Conservation (phyloP, 805 yeast species). For the Saccharomycopsis oosterbeekiorum region DNA sequence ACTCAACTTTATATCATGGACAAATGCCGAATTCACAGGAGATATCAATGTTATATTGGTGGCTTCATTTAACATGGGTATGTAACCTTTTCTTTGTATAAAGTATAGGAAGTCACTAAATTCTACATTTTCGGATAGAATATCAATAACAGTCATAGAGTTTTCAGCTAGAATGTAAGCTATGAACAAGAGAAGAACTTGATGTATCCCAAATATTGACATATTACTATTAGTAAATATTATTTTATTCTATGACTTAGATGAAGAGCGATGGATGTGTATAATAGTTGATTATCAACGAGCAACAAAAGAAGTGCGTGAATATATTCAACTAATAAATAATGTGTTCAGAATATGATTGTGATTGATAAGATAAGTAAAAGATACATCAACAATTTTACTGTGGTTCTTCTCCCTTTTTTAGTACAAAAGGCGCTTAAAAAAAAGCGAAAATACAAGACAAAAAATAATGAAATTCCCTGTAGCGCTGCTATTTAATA, state of each 20-base stretch:
- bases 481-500: too few species aligned
- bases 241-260: too few species aligned
- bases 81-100: slow-evolving; percentile 51
- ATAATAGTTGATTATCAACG: too few species aligned
- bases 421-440: background rate
- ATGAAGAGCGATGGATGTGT: too few species aligned
- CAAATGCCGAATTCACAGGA: slow-evolving; percentile 73
- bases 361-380: background rate
- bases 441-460: background rate
- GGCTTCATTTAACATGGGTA: slow-evolving; percentile 51
- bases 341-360: background rate
- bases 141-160: slow-evolving; percentile 45
- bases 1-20: slow-evolving; percentile 24
- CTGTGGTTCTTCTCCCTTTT: background rate
- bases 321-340: background rate
- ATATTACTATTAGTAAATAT: background rate
- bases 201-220: background rate
- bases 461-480: background rate
- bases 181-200: background rate
- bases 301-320: background rate
- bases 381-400: background rate
- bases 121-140: slow-evolving; percentile 57
- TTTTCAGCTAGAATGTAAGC: background rate
- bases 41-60: slow-evolving; percentile 66
- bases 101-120: slow-evolving; percentile 54